Evolutionary conservation across 257 asterid genomes (phyloP), one percentile per base, ranked within the genome.

Genomic region (Nicotiana knightiana): DNA sequence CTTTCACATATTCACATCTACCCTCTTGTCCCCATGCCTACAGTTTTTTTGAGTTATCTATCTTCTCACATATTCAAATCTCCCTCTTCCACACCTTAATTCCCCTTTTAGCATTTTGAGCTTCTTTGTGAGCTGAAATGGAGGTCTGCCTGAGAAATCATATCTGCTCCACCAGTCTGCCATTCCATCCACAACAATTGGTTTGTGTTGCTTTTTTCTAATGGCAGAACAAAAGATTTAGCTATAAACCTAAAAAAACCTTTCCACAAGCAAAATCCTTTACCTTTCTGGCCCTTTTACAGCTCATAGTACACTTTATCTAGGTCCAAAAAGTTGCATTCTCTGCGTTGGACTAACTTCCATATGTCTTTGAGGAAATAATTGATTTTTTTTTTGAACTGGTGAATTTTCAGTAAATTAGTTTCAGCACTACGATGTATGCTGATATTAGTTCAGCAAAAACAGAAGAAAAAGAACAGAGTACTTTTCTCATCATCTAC

Each of bases 141-240:
- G 58, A 43, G 12, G 35, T 70, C 12, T 70, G 35, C 58, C 35
- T 70, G 58, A 43, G 77, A 39, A 58, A 70, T 70, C 77, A 43
- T 70, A 70, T 70, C 58, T n/a, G 21, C 28, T 70, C 33, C 58
- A 43, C 11, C 12, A n/a, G 58, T 43, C 77, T 2, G 6, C 58
- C 35, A 70, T 43, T 70, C n/a, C 43, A 70, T 70, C 77, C 77
- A 70, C 33, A 39, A 21, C 35, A 21, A 16, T 43, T 70, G 58
- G 57, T 70, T 68, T 21, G 77, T 43, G 77, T 70, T 53, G 17
- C 13, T 43, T 39, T 21, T 54, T 70, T 70, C 35, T 11, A 5
- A n/a, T 70, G 55, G 77, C 77, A n/a, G 11, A 51, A 9, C 77
- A 70, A 70, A 35, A n/a, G 77, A n/a, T 39, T 70, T 70, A n/a